Base-by-base conservation (phyloP, 2,329 filamentous ascomycete species). In the Ampelomyces quisqualis region DNA sequence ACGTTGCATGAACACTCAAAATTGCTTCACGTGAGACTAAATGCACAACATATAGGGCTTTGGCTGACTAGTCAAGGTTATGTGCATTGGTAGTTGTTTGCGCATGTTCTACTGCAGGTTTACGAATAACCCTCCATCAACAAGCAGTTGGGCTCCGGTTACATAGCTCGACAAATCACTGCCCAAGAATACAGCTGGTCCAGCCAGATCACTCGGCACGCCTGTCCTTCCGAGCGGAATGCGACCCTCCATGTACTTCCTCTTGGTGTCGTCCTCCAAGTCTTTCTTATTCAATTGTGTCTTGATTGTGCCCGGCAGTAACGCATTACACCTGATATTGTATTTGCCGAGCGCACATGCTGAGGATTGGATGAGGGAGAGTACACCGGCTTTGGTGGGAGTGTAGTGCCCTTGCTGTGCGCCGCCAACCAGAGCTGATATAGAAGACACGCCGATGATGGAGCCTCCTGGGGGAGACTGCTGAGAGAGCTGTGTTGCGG, bases 51-150 rank as follows among this genome's bases (percentile, higher is more conserved):
- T n/a, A n/a, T 23, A 23, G 21, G 6, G 21, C 6, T 10, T 23
- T 6, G 21, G 10, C 21, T 7, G 21, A 10, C 10, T 10, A 10
- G 10, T 23, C 21, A 23, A 23, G 10, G 21, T 23, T 10, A 23
- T 23, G 21, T 23, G 21, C 21, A 23, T 23, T 6, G 21, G 21
- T 7, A 23, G 10, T 23, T 6, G 6, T 23, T 23, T 23, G 21
- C 6, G 10, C 21, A 28, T 30, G 5, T 30, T 10, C 17, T 30
- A 62, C 38, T 67, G 63, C 36, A 95, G 72, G 69, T 95, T 95
- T 11, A 95, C 90, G 75, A 93, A 95, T 47, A 91, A 67, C 0
- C 90, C 90, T 8, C 90, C 90, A 69, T 95, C 90, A 10, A 95
- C 90, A 49, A 95, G 67, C 53, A 95, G 62, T 69, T 93, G 88